Conservation (phyloP, 352 stramenopile species). For the Pythium grandisporangium region DNA sequence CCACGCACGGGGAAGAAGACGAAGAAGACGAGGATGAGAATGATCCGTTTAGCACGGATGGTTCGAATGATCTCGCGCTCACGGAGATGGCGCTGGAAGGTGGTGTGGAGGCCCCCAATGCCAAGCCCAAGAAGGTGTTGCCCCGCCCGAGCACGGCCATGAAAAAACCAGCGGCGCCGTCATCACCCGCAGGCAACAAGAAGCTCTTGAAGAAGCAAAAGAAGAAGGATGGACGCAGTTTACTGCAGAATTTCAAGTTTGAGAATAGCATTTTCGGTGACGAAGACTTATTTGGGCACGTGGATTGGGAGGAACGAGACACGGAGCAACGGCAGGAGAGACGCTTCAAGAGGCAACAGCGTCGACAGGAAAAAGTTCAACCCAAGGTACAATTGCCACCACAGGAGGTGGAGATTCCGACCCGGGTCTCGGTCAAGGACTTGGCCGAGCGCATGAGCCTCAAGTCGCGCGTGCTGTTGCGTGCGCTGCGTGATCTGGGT, state of each 20-base stretch:
- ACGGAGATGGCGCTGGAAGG: slow-evolving; percentile 35
- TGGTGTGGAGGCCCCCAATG: slow-evolving; percentile 8
- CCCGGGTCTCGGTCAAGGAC: slow-evolving; percentile 58
- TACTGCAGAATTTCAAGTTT: slow-evolving; percentile 80
- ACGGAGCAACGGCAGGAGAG: slow-evolving; percentile 51
- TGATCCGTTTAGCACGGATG: slow-evolving; percentile 16
- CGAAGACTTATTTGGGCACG: slow-evolving; percentile 58
- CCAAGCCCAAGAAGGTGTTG: slow-evolving; percentile 1
- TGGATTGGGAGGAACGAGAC: slow-evolving; percentile 59
- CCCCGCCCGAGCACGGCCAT: slow-evolving; percentile 30
- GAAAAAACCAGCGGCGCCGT: slow-evolving; percentile 9
- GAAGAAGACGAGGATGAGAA: slow-evolving; percentile 11
- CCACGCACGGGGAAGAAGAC: slow-evolving; percentile 5
- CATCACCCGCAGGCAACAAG: slow-evolving; percentile 18
- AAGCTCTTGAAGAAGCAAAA: slow-evolving; percentile 65
- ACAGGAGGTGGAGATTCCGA: slow-evolving; percentile 77
- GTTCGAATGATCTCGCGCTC: slow-evolving; percentile 24
- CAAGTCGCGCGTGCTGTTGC: slow-evolving; percentile 61
- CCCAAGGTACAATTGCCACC: slow-evolving; percentile 26
- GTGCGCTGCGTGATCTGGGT: slow-evolving; percentile 50
- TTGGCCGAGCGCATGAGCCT: slow-evolving; percentile 75
- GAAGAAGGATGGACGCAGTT: slow-evolving; percentile 59
- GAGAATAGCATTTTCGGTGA: slow-evolving; percentile 82
- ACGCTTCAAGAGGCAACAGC: slow-evolving; percentile 44
- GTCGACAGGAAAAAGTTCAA: slow-evolving; percentile 36